phyloP scores from a whole-genome alignment of 1,284 basidiomycete genomes.

The Mixia osmundae region DNA sequence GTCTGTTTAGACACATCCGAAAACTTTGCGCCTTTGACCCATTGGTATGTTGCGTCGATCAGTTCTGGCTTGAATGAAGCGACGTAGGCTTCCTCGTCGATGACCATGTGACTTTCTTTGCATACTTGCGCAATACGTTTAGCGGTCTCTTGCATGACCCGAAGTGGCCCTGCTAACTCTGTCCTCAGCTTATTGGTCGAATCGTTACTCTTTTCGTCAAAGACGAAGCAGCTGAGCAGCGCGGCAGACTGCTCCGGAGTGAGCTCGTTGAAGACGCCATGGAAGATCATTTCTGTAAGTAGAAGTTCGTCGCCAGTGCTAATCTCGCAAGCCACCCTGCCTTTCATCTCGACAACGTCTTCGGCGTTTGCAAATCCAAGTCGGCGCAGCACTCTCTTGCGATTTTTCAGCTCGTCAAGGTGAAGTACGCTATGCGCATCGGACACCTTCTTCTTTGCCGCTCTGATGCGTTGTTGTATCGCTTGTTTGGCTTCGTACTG shows the following conservation, averaged over 20 bases:
- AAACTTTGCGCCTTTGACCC: slow-evolving; percentile 95
- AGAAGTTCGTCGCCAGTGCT: slow-evolving; percentile 89
- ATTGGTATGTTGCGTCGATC: slow-evolving; percentile 89
- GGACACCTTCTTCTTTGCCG: slow-evolving; percentile 59
- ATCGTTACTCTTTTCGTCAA: slow-evolving; percentile 94
- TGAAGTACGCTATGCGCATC: slow-evolving; percentile 81
- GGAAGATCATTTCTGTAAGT: slow-evolving; percentile 91
- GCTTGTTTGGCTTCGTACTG: slow-evolving; percentile 55
- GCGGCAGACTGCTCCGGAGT: slow-evolving; percentile 81
- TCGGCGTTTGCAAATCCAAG: slow-evolving; percentile 68
- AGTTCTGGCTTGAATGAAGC: slow-evolving; percentile 91
- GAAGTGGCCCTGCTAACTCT: slow-evolving; percentile 71
- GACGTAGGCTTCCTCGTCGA: slow-evolving; percentile 90
- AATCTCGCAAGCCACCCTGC: slow-evolving; percentile 94
- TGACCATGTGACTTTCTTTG: slow-evolving; percentile 64
- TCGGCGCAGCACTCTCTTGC: slow-evolving; percentile 79
- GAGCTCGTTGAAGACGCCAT: slow-evolving; percentile 78
- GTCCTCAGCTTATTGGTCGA: slow-evolving; percentile 66
- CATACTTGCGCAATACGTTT: slow-evolving; percentile 85
- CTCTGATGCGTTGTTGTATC: slow-evolving; percentile 42
- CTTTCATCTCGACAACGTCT: slow-evolving; percentile 95
- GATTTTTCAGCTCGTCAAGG: slow-evolving; percentile 84
- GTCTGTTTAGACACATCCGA: slow-evolving; percentile 92
- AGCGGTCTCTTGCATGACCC: slow-evolving; percentile 86
- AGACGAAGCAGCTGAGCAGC: slow-evolving; percentile 85